phyloP scores from a whole-genome alignment of 805 yeast genomes.

The Helenozyma baotianmanensis region DNA sequence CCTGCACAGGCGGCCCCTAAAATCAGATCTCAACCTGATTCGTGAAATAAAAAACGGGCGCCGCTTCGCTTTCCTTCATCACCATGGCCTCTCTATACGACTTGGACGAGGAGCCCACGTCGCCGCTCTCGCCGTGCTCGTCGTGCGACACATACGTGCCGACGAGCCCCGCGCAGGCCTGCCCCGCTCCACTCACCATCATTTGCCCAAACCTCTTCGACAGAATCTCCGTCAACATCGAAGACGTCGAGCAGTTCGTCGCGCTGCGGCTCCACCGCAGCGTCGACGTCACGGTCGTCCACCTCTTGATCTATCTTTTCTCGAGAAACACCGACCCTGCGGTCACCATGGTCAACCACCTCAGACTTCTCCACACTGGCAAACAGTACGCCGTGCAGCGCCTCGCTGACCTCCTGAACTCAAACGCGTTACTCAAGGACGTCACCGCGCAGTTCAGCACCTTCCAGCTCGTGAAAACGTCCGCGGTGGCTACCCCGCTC shows the following conservation, averaged over 20 bases:
- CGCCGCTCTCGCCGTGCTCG: constrained; percentile 13
- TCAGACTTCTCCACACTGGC: constrained; percentile 14
- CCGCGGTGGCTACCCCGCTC: too few relatives aligned
- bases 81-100: too few relatives aligned
- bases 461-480: constrained; percentile 11
- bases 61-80: too few relatives aligned
- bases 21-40: too few relatives aligned
- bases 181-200: constrained; percentile 4
- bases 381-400: constrained; percentile 8
- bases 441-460: constrained; percentile 7
- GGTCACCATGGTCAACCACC: constrained; percentile 5
- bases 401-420: constrained; percentile 5
- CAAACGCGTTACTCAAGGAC: constrained; percentile 5
- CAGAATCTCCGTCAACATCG: constrained; percentile 2
- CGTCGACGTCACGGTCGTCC: constrained; percentile 5
- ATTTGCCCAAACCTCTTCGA: constrained; percentile 13
- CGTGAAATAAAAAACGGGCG: too few relatives aligned
- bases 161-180: neutral
- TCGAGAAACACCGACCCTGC: constrained; percentile 3
- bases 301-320: constrained; percentile 12
- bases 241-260: constrained; percentile 9
- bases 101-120: constrained; percentile 1
- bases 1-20: too few relatives aligned
- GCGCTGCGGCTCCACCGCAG: neutral
- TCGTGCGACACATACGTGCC: constrained; percentile 5